These are phyloP conservation scores for Apiospora kogelbergensis DNA, from an alignment of 2,329 filamentous ascomycete species.

Conservation along the genomic window DNA sequence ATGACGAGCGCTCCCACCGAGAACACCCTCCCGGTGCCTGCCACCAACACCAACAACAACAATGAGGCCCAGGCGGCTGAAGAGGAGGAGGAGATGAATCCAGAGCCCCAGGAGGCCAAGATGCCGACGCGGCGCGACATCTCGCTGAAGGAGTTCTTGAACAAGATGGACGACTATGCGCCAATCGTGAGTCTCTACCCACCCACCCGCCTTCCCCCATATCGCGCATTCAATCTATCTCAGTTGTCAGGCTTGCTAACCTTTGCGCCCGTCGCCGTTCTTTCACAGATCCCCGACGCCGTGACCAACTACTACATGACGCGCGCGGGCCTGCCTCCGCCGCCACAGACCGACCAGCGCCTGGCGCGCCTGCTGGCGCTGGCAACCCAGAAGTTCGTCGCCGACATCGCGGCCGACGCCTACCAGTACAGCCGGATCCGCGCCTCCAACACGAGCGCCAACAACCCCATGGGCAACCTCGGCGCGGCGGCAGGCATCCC, in stretches of 20 bases:
- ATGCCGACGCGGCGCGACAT: conserved; percentile 85
- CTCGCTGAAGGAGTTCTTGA: conserved; percentile 86
- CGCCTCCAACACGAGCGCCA: conserved; percentile 82
- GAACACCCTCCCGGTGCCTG: conserved; percentile 28
- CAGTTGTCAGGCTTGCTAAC: conserved; percentile 1
- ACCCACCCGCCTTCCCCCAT: background rate
- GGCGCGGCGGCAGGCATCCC: conserved; percentile 72
- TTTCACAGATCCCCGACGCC: conserved; percentile 82
- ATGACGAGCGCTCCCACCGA: conserved; percentile 29
- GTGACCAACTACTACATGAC: conserved; percentile 99
- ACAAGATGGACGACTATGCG: conserved; percentile 97
- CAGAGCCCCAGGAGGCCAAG: conserved; percentile 49
- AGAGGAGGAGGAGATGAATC: conserved; percentile 22
- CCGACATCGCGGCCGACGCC: conserved; percentile 93
- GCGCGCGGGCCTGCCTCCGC: conserved; percentile 88
- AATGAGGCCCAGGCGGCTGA: conserved; percentile 19
- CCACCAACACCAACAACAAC: conserved; percentile 17
- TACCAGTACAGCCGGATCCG: conserved; percentile 98
- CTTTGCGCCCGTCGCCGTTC: background rate
- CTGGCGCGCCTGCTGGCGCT: conserved; percentile 92
- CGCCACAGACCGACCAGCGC: conserved; percentile 84
- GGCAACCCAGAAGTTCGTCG: conserved; percentile 98
- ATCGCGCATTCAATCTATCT: background rate
- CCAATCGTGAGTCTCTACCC: conserved; percentile 72
- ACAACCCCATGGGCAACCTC: conserved; percentile 87